Evolutionary conservation across 495 filamentous ascomycete species (phyloP), one percentile per base, ranked within the genome.

Genomic region (Chlorociboria aeruginascens): DNA sequence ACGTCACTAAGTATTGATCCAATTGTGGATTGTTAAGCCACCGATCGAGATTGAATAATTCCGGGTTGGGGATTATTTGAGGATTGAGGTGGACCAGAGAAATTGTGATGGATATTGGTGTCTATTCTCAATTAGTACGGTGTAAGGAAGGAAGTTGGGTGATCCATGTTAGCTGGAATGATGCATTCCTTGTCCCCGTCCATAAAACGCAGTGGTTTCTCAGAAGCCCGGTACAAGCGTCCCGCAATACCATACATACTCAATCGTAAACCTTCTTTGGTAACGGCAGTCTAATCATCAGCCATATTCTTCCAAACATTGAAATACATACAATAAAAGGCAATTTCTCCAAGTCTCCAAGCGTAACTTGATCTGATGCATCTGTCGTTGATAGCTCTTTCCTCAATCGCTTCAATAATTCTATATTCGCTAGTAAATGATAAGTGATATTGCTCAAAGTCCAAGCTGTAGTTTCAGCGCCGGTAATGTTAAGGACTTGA

Each of bases 11-110:
- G 34, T 71, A 69, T 40, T 61, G 69, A 29, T 71, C 44, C 3
- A 57, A 35, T 20, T 40, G 25, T 41, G 45, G 32, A 28, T 40
- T 45, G 28, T 33, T 16, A 30, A 74, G 54, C 69, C 71, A 79
- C 12, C 74, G 64, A 13, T 73, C 67, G 0, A 74, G 74, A 20
- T 61, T 46, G 47, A 73, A 77, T n/a, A 51, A 50, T 2, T 64
- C 51, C 0, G 73, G 66, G 8, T 73, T 48, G 0, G 71, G 65
- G 48, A 75, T 77, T 34, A 73, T 55, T 2, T 49, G 51, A 16
- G 66, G 45, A 46, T 76, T 56, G 40, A 58, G 63, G 50, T 75
- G 71, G 3, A 71, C 60, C 45, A 71, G 66, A 48, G 65, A 66
- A 13, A 63, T 61, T 4, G 67, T 67, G 56, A 69, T 69, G 43